Conservation (phyloP, 2,329 filamentous ascomycete genomes). For the Fonsecaea pugnacius region DNA sequence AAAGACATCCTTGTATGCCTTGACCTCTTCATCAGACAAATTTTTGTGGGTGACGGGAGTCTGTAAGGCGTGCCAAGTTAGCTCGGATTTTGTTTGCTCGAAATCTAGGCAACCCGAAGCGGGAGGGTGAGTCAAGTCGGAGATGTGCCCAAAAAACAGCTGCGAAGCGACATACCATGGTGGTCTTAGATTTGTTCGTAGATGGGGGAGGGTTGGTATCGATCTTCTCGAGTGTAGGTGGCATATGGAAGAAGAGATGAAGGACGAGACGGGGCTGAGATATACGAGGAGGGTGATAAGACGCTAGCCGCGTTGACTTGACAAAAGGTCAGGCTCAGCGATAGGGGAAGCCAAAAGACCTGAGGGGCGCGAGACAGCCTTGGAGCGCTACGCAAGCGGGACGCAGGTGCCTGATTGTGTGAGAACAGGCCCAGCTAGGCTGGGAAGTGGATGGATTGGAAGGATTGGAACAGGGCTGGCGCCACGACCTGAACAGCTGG, state of each 20-base stretch:
- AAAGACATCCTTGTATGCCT: slow-evolving; percentile 41
- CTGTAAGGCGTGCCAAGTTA: slow-evolving; percentile 20
- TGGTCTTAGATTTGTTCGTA: slow-evolving; percentile 11
- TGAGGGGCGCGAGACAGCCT: slow-evolving; percentile 8
- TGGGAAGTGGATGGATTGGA: slow-evolving; percentile 5
- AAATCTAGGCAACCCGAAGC: neutral
- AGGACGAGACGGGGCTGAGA: slow-evolving; percentile 17
- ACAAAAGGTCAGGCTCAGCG: neutral
- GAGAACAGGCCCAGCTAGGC: slow-evolving; percentile 7
- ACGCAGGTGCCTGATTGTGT: slow-evolving; percentile 8
- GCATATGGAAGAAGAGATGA: slow-evolving; percentile 21
- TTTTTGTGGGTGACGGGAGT: slow-evolving; percentile 28
- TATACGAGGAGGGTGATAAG: slow-evolving; percentile 9
- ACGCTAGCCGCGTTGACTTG: neutral
- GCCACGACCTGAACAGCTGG: slow-evolving; percentile 3
- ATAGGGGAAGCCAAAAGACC: neutral
- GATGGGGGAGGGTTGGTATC: slow-evolving; percentile 23
- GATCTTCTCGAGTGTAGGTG: slow-evolving; percentile 28
- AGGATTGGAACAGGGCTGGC: slow-evolving; percentile 4
- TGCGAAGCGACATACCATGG: slow-evolving; percentile 26
- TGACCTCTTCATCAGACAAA: slow-evolving; percentile 37
- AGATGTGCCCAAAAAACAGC: neutral
- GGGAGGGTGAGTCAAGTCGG: neutral
- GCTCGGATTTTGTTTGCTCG: neutral
- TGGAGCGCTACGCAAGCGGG: neutral